Percentiles rank a stretch among this genome's conserved stretches.
These are phyloP conservation scores for Aspergillus affinis DNA, from an alignment of 495 filamentous ascomycete species.

Conservation along the genomic window DNA sequence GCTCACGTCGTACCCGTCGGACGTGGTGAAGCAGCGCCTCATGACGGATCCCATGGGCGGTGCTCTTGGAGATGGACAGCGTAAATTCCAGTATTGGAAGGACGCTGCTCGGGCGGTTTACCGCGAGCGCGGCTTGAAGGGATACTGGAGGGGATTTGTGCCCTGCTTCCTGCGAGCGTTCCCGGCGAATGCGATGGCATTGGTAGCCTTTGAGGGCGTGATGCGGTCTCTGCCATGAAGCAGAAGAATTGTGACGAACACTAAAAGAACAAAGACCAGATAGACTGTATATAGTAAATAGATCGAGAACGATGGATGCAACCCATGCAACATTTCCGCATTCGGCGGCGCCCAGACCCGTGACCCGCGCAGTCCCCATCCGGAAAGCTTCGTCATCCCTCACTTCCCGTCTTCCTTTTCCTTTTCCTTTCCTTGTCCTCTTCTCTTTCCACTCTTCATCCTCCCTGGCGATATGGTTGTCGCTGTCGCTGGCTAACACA, in stretches of 20 bases:
- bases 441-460: neutral
- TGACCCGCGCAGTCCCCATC: constrained; percentile 4
- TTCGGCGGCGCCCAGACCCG: constrained; percentile 2
- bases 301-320: neutral
- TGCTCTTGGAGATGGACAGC: constrained; percentile 62
- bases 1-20: constrained; percentile 85
- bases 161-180: constrained; percentile 94
- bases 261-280: neutral
- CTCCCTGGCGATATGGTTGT: neutral
- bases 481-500: constrained; percentile 7
- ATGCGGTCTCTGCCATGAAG: constrained; percentile 71
- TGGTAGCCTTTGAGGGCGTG: constrained; percentile 89
- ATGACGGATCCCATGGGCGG: constrained; percentile 91
- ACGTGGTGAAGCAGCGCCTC: constrained; percentile 96
- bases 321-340: constrained; percentile 9
- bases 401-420: neutral
- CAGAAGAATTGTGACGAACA: neutral
- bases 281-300: constrained; percentile 8
- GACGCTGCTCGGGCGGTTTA: constrained; percentile 78
- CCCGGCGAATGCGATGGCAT: constrained; percentile 91
- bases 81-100: constrained; percentile 72
- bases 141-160: constrained; percentile 91
- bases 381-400: constrained; percentile 3
- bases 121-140: constrained; percentile 67
- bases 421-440: neutral